Conservation (phyloP, 331 rosid species). For the Pyracantha coccinea region DNA sequence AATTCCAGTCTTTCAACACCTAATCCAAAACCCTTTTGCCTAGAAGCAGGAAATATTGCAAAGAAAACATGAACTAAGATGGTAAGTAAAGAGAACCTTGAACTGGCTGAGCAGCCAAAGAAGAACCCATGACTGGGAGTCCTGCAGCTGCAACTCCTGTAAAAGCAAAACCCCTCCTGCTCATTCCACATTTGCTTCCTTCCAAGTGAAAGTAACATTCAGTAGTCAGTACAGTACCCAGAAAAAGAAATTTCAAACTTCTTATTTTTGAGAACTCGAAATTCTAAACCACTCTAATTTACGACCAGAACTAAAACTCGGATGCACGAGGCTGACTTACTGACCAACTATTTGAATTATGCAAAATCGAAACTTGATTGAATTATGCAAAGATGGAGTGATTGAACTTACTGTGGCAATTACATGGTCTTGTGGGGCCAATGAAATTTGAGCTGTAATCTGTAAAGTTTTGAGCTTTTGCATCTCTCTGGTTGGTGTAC, state of each 20-base stretch:
- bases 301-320: too few species aligned
- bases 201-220: not conserved
- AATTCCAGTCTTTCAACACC: constrained; percentile 61
- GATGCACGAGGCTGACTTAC: too few species aligned
- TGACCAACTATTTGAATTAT: too few species aligned
- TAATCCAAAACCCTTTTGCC: not conserved
- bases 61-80: not conserved
- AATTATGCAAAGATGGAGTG: not conserved
- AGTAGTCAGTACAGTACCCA: not conserved
- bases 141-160: constrained; percentile 75
- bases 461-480: not conserved
- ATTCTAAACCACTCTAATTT: too few species aligned
- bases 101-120: constrained; percentile 42
- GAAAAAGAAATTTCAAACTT: not conserved
- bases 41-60: not conserved
- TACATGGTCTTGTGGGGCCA: constrained; percentile 37
- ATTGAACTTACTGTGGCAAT: constrained; percentile 22
- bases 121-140: constrained; percentile 47
- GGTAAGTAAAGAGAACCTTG: constrained; percentile 34
- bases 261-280: too few species aligned
- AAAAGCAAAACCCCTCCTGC: constrained; percentile 45
- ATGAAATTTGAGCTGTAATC: not conserved
- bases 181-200: constrained; percentile 78
- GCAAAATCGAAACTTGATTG: not conserved
- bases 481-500: constrained; percentile 33